Base-by-base conservation (phyloP, 306 rosid genomes). In the Trifolium fragiferum region DNA sequence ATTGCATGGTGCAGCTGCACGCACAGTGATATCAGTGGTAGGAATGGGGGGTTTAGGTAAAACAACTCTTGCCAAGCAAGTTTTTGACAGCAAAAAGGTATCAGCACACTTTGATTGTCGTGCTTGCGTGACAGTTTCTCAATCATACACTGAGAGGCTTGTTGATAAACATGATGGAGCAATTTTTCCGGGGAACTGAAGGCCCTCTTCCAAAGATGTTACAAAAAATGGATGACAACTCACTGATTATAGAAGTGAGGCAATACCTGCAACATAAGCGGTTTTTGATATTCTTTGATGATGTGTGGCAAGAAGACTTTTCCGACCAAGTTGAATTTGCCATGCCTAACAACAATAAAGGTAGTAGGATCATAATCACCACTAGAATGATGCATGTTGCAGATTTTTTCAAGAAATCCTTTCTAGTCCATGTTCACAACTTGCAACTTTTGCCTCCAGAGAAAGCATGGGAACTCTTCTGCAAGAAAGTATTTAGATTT, bases 231-330 rank as follows among this genome's bases (percentile, higher is more conserved):
- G 70, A 66, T 40, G 70, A 66, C 33, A 41, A 2, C 9, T 63
- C 70, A 13, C 54, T 40, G 23, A 7, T 66, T 10, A 66, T 32
- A 19, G 54, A 66, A 40, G 70, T 66, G 35, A 40, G 70, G 35
- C 11, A 40, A 41, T 66, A 66, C 70, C 54, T 66, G 16, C 54
- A 19, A 47, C 35, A 40, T 11, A 66, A 66, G 19, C 20, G 54
- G 70, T 66, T 20, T 41, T 66, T 66, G 70, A 40, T 66, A 10
- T 40, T 66, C 19, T 66, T 66, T 66, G 70, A 66, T 41, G 70
- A 66, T 66, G 70, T 41, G 6, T 66, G 70, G 70, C 30, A 40
- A 41, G 35, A 40, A 41, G 33, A 66, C 19, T 66, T 66, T 66
- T 40, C 70, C 2, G 46, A 20, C 35, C 53, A 66, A 37, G 10